Base-by-base conservation (phyloP, 2,329 filamentous ascomycete species). In the Fusarium compactum region DNA sequence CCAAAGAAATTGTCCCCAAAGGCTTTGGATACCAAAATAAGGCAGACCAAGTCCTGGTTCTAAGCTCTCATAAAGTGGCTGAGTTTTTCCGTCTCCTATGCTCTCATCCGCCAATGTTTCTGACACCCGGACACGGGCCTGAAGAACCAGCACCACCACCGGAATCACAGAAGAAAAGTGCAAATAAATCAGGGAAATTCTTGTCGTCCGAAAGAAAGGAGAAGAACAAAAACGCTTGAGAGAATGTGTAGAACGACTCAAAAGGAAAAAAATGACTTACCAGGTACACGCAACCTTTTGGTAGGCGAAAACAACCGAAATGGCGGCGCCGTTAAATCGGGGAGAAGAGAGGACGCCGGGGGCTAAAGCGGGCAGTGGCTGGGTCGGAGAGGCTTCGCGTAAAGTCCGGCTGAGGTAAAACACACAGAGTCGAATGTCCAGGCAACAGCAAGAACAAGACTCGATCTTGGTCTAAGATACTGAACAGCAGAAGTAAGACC, bases 251-350 rank as follows among this genome's bases (percentile, higher is more conserved):
- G 16, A 51, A 32, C 15, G 18, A 38, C 34, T 38, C 18, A n/a
- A 29, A 24, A 27, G 4, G 4, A 18, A 52, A 48, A 44, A 11
- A 40, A 41, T 10, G 32, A 50, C 65, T 66, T 61, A 29, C 45
- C 18, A 20, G 45, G 24, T 27, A 69, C 65, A 65, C 48, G 56
- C 47, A 61, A 38, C 44, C 51, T 29, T 30, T 60, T 45, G 61
- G 46, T 45, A 65, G 57, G 65, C 41, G 44, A 66, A 66, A 69
- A 66, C 60, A 66, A 60, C 53, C 55, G 56, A 59, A 53, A 69
- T 65, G 32, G 65, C 65, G 44, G 61, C 66, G 66, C 66, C 66
- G 66, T 69, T 61, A 20, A 56, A 61, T 69, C 66, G 66, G 66
- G 51, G 52, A 61, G 43, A 52, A 58, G 46, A 69, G 56, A 54